phyloP scores from a whole-genome alignment of 768 basidiomycete genomes.

The Xerocomus spinulosus region DNA sequence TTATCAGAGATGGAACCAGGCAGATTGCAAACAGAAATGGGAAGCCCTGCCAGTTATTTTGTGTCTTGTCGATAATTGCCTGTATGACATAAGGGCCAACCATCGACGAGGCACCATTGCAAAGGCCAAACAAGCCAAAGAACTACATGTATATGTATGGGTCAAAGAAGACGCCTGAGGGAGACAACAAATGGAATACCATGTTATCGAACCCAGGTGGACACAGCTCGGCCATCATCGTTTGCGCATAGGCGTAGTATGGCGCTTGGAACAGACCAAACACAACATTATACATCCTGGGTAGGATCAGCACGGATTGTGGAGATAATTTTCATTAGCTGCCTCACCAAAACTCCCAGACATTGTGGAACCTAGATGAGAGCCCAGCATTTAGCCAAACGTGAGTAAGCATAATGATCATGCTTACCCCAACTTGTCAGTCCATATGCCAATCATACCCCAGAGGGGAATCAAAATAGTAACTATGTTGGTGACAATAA shows the following conservation, averaged over 20 bases:
- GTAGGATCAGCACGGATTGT: background rate
- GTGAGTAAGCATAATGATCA: background rate
- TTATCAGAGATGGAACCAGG: slow-evolving; percentile 57
- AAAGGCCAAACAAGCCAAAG: slow-evolving; percentile 83
- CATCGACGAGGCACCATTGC: slow-evolving; percentile 79
- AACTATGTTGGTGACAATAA: slow-evolving; percentile 69
- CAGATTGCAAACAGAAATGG: slow-evolving; percentile 79
- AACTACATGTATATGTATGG: slow-evolving; percentile 46
- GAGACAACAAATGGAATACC: slow-evolving; percentile 27
- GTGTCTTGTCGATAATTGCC: slow-evolving; percentile 68
- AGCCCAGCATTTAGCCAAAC: slow-evolving; percentile 4
- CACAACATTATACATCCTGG: slow-evolving; percentile 73
- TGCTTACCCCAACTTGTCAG: slow-evolving; percentile 64
- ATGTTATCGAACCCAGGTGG: slow-evolving; percentile 87
- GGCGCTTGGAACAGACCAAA: slow-evolving; percentile 84
- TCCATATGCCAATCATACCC: slow-evolving; percentile 88
- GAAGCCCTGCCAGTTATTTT: slow-evolving; percentile 80
- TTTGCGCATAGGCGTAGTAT: slow-evolving; percentile 82
- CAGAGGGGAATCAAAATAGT: slow-evolving; percentile 77
- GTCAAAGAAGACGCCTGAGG: too few relatives aligned
- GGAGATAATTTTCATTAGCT: background rate
- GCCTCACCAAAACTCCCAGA: slow-evolving; percentile 80
- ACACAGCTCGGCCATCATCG: slow-evolving; percentile 86
- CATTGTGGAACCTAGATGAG: slow-evolving; percentile 58
- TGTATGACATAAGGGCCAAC: slow-evolving; percentile 85